These are phyloP conservation scores for Vitis rupestris DNA, from an alignment of 164 flowering plant genomes.

Conservation along the genomic window DNA sequence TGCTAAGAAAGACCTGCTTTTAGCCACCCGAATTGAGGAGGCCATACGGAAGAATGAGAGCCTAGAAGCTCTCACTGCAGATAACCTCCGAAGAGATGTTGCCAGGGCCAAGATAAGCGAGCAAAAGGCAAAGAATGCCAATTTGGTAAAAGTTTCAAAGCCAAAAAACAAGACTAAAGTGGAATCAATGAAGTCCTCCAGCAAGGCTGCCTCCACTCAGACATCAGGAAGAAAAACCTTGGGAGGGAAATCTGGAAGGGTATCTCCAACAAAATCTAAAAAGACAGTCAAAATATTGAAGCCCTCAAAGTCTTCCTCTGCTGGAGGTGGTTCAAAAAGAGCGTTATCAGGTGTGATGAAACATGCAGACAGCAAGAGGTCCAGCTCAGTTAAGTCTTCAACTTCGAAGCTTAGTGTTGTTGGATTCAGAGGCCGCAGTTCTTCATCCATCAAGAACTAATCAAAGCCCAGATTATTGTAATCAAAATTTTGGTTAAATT, in stretches of 20 bases:
- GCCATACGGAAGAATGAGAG: constrained; percentile 89
- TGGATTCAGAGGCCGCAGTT: constrained; percentile 69
- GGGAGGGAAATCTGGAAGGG: constrained; percentile 24
- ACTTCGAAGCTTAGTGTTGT: constrained; percentile 65
- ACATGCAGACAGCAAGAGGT: constrained; percentile 20
- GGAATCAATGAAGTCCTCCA: constrained; percentile 18
- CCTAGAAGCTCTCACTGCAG: constrained; percentile 74
- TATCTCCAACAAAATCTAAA: constrained; percentile 30
- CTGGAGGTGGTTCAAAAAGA: constrained; percentile 25
- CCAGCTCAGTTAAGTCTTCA: constrained; percentile 23
- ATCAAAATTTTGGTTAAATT: not conserved
- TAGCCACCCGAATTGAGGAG: constrained; percentile 82
- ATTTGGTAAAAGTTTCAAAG: constrained; percentile 24
- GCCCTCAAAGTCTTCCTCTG: constrained; percentile 18
- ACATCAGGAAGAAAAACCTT: constrained; percentile 26
- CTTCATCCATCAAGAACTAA: constrained; percentile 33
- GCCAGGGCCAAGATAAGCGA: constrained; percentile 39
- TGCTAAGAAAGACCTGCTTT: constrained; percentile 54
- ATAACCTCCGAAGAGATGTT: constrained; percentile 53
- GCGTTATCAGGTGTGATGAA: constrained; percentile 28
- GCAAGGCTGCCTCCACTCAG: constrained; percentile 17
- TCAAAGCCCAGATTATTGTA: constrained; percentile 25
- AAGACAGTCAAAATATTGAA: constrained; percentile 29
- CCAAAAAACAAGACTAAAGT: constrained; percentile 29
- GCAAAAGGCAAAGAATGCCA: constrained; percentile 37